Conservation (phyloP, 208 protist genomes). For the Tetramitus jugosus region DNA sequence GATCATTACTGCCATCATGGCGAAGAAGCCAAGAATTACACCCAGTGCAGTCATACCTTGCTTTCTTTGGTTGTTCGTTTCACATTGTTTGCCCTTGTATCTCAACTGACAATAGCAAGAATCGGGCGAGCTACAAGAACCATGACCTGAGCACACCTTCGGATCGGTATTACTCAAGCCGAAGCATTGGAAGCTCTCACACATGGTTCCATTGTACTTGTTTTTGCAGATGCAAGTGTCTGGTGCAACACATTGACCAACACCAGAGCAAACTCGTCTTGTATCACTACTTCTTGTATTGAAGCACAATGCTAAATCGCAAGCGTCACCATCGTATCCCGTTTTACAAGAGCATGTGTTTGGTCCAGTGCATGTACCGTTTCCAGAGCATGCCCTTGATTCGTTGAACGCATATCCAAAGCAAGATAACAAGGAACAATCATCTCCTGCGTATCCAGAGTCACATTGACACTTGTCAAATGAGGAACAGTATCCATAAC, state of each 20-base stretch:
- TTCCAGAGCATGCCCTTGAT: background rate
- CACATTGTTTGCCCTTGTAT: background rate
- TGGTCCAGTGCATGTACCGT: background rate
- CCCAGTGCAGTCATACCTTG: too few relatives aligned
- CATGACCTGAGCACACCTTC: background rate
- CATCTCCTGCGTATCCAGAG: background rate
- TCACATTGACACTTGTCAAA: background rate
- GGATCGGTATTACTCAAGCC: background rate
- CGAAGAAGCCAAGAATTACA: too few relatives aligned
- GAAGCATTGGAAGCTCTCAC: background rate
- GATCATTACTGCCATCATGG: too few relatives aligned
- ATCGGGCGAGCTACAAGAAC: background rate
- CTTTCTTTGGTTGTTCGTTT: background rate
- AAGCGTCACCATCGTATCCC: background rate
- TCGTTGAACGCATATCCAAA: background rate
- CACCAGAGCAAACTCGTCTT: background rate
- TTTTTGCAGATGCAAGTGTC: background rate
- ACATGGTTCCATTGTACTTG: background rate
- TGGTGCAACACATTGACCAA: background rate
- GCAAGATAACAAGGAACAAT: background rate
- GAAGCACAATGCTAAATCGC: background rate
- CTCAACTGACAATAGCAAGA: background rate
- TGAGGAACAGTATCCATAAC: background rate
- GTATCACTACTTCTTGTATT: background rate
- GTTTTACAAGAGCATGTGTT: background rate